Evolutionary conservation across 345 rosid genomes (phyloP), one percentile per base, ranked within the genome.

Genomic region (Hibiscus mutabilis): DNA sequence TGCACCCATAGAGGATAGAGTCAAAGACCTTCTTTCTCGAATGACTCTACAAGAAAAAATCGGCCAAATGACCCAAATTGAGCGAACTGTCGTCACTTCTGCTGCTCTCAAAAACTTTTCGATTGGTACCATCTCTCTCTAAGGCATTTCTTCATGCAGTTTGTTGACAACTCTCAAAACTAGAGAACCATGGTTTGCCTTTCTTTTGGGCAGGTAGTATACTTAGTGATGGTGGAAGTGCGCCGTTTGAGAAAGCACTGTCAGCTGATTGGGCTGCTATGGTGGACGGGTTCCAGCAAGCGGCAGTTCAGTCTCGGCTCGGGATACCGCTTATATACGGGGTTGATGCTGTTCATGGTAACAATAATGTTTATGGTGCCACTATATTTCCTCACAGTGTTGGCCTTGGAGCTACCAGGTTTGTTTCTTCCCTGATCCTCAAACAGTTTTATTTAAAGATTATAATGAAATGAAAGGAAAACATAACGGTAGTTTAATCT

Each of bases 381-480:
- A 94, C 98, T 4, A 64, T 91, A 62, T 94, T 89, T 72, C 98
- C 98, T 46, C 98, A 91, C 75, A 94, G 91, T 78, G 69, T 94
- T 67, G 87, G 87, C 60, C 96, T 94, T 63, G 98, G 98, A 37
- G 93, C 97, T 56, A 86, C 96, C 16, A 86, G 97, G 98, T 93
- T 46, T 8, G 79, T 31, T 67, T 67, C 74, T 18, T 72, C 70
- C 64, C 69, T 44, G 18, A 16, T 25, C 31, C 27, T 53, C 10
- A 5, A 40, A 46, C 8, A 31, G 35, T n/a, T n/a, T n/a, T n/a
- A n/a, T n/a, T n/a, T n/a, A n/a, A n/a, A n/a, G n/a, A n/a, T n/a
- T n/a, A n/a, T n/a, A n/a, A n/a, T n/a, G n/a, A n/a, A n/a, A n/a
- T n/a, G n/a, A n/a, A n/a, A n/a, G 40, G 40, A 1, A 9, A 35